Conservation (phyloP, 176 grass and related monocot species). For the Triticum turgidum region DNA sequence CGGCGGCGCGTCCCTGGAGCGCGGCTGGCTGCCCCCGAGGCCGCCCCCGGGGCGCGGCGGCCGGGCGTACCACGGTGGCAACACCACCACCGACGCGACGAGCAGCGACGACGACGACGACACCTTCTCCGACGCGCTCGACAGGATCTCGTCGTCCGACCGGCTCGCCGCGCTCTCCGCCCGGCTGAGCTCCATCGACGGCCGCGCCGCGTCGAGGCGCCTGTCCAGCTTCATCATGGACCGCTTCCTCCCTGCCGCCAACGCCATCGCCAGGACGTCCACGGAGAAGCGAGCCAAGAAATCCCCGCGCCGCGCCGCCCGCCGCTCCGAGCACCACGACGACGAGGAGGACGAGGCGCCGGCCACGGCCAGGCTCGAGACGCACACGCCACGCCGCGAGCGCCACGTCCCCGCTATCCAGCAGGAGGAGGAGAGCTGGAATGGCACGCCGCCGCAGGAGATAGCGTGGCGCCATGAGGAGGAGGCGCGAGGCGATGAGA, state of each 20-base stretch:
- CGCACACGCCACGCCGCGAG: background rate
- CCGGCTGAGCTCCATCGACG: slow-evolving; percentile 69
- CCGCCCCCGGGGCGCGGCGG: slow-evolving; percentile 46
- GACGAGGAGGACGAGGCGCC: background rate
- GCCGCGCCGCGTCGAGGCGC: slow-evolving; percentile 46
- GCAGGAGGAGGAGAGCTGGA: slow-evolving; percentile 11
- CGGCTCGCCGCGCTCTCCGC: slow-evolving; percentile 58
- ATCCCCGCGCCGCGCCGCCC: slow-evolving; percentile 13
- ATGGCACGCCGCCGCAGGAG: background rate
- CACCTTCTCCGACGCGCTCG: slow-evolving; percentile 66
- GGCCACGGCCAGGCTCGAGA: background rate
- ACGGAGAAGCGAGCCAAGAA: slow-evolving; percentile 34
- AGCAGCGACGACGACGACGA: slow-evolving; percentile 38
- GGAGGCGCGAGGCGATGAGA: slow-evolving; percentile 25
- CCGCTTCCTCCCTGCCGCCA: slow-evolving; percentile 87
- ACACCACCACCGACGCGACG: slow-evolving; percentile 34
- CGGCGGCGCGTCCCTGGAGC: background rate
- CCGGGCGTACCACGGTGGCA: slow-evolving; percentile 5
- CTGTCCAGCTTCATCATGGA: slow-evolving; percentile 88
- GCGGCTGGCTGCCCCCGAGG: slow-evolving; percentile 42
- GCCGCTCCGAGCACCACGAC: background rate
- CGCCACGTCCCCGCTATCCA: background rate
- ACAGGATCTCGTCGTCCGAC: slow-evolving; percentile 63
- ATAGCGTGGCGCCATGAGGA: background rate
- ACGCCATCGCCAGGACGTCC: slow-evolving; percentile 69